Percentiles rank a stretch among this genome's conserved stretches.
Conservation (phyloP, 306 rosid genomes). For the Dalbergia cultrata region DNA sequence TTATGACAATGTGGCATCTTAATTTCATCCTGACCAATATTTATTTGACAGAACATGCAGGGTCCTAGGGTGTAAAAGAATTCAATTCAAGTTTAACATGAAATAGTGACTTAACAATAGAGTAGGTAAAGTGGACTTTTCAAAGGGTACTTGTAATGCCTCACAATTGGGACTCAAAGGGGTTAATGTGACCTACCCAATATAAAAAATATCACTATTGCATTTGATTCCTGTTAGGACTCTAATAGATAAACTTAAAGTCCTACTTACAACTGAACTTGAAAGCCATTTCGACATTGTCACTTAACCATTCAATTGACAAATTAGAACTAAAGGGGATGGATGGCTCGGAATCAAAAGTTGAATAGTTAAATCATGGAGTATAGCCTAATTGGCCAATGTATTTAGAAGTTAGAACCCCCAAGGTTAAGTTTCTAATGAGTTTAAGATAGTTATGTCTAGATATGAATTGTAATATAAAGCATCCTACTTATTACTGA, state of each 20-base stretch:
- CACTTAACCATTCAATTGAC: neutral
- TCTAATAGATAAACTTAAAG: neutral
- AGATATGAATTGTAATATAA: neutral
- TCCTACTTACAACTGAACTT: constrained; percentile 1
- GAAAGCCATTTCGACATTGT: constrained; percentile 2
- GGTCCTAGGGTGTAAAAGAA: neutral
- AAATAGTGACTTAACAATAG: constrained; percentile 33
- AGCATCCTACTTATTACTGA: no score
- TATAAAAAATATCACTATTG: constrained; percentile 27
- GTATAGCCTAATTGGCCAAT: neutral
- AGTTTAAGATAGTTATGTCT: neutral
- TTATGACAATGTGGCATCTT: neutral
- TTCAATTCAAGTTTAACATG: constrained; percentile 34
- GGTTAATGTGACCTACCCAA: neutral
- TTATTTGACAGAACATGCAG: constrained; percentile 23
- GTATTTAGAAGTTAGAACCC: no score
- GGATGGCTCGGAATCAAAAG: neutral
- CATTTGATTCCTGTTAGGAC: neutral
- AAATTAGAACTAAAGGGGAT: neutral
- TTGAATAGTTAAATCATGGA: neutral
- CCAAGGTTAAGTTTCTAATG: neutral
- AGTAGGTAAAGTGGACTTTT: constrained; percentile 19
- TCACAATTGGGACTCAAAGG: constrained; percentile 22
- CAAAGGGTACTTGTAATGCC: constrained; percentile 30
- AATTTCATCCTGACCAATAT: neutral